Evolutionary conservation across 345 rosid species (phyloP), one percentile per base, ranked within the genome.

Genomic region (Eucalyptus albens): DNA sequence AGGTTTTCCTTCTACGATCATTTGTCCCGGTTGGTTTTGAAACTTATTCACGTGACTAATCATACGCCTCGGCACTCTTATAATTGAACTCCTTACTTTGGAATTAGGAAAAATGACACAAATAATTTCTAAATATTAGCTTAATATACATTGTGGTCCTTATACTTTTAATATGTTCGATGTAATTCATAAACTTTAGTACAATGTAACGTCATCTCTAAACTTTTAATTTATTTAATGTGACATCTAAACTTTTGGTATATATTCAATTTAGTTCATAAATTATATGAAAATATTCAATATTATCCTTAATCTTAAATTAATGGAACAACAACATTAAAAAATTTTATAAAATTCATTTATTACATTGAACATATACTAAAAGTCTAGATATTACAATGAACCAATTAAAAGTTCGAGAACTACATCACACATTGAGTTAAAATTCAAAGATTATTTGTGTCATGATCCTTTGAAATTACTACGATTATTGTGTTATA

Each of bases 151-250:
- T 24, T 24, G 29, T 56, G 29, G 0, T 56, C 29, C 7, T 22
- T 24, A 56, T 22, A 56, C 29, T 56, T 56, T 10, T 56, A 56
- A 56, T 56, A 22, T 11, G 29, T 56, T 56, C 14, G 3, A 56
- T 56, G 14, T 26, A 26, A 56, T 56, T 56, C 5, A 19, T 53
- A 53, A 53, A 53, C 24, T 53, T 53, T 53, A 53, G 0, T 19
- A 53, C 59, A 24, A 56, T 56, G 0, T 56, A n/a, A 1, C 12
- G 2, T 56, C 4, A 21, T 56, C 2, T 10, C 6, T 22, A 1
- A 24, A 56, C 12, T 9, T 55, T 24, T 56, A 56, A 56, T 24
- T 56, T 24, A 56, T 56, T 56, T 56, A 56, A 56, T 56, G 14
- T 11, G 27, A 6, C 6, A 10, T 26, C 62, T 56, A 56, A 56